These are phyloP conservation scores for Colletotrichum shisoi DNA, from an alignment of 2,329 filamentous ascomycete species.

Conservation along the genomic window DNA sequence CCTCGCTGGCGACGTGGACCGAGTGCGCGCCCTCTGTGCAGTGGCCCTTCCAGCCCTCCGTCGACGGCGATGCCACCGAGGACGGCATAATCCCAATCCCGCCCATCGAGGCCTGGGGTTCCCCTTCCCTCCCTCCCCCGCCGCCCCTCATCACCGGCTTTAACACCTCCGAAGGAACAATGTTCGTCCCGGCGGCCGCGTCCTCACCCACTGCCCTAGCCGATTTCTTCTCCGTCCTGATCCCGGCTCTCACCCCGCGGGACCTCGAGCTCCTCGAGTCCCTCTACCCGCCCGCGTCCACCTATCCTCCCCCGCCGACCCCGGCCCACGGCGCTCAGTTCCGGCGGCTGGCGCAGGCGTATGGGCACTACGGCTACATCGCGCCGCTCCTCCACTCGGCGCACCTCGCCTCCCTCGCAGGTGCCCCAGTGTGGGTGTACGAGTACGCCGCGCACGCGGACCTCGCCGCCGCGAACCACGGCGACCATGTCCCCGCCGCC, in stretches of 20 bases:
- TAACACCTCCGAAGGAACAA: slow-evolving; percentile 73
- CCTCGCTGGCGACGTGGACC: slow-evolving; percentile 56
- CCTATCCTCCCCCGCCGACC: slow-evolving; percentile 30
- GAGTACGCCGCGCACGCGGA: slow-evolving; percentile 63
- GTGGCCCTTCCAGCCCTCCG: slow-evolving; percentile 74
- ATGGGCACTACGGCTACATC: slow-evolving; percentile 71
- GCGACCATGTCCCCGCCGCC: slow-evolving; percentile 55
- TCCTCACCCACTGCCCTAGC: slow-evolving; percentile 48
- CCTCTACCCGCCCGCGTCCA: slow-evolving; percentile 64
- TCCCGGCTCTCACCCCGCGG: slow-evolving; percentile 62
- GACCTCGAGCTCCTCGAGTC: slow-evolving; percentile 64
- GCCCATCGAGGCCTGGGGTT: slow-evolving; percentile 67
- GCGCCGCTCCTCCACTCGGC: slow-evolving; percentile 69
- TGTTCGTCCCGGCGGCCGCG: slow-evolving; percentile 65
- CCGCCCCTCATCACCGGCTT: slow-evolving; percentile 71
- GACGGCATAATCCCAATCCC: slow-evolving; percentile 61
- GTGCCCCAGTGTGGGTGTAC: slow-evolving; percentile 60
- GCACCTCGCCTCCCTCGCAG: slow-evolving; percentile 50
- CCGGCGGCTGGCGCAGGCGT: slow-evolving; percentile 65
- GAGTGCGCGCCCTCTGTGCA: slow-evolving; percentile 55
- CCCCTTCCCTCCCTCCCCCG: slow-evolving; percentile 61
- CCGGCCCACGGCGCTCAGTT: slow-evolving; percentile 61
- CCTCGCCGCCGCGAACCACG: slow-evolving; percentile 56
- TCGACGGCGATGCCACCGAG: slow-evolving; percentile 59
- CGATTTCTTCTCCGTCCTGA: slow-evolving; percentile 69